Evolutionary conservation across 169 alveolate species (phyloP), one percentile per base, ranked within the genome.

Genomic region (Eimeria maxima): DNA sequence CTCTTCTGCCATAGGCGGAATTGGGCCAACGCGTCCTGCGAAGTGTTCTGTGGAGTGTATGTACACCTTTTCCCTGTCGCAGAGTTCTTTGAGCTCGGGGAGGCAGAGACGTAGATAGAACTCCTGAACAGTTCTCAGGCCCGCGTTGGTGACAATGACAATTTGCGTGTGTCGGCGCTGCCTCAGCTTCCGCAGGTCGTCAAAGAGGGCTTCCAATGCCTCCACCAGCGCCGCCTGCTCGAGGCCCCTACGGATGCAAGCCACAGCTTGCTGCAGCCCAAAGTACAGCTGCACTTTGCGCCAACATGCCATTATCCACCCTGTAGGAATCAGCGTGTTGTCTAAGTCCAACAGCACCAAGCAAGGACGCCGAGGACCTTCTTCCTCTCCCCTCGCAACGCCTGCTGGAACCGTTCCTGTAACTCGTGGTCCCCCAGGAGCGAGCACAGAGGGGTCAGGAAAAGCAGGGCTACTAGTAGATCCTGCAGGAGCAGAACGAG

Each of bases 291-390:
- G 96, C 74, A 81, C 69, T 57, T 90, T 89, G 50, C 97, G 29
- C 97, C 97, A 96, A 87, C 89, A 86, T 60, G 91, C 96, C 97
- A 96, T 96, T 33, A 96, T 96, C 97, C 97, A 96, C 73, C 91
- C 93, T 67, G 97, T 96, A 5, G 97, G 97, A 8, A 96, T 96
- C 87, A 96, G 80, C 63, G 97, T 96, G 67, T 96, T 96, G 88
- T 96, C 97, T 57, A 96, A 78, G 63, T 96, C 97, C 18, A 96
- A 87, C 93, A 96, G 91, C 45, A 96, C 91, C 69, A 96, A 78
- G 33, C 97, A 87, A 47, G 89, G 95, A 20, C 95, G 71, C 13
- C 95, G 60, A 27, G 89, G 89, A 5, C 83, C 83, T 27, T 14
- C 83, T 33, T 45, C 83, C 18, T 24, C 47, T 18, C 69, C 69